phyloP scores from a whole-genome alignment of 768 basidiomycete genomes.

The Mycena haematopus region DNA sequence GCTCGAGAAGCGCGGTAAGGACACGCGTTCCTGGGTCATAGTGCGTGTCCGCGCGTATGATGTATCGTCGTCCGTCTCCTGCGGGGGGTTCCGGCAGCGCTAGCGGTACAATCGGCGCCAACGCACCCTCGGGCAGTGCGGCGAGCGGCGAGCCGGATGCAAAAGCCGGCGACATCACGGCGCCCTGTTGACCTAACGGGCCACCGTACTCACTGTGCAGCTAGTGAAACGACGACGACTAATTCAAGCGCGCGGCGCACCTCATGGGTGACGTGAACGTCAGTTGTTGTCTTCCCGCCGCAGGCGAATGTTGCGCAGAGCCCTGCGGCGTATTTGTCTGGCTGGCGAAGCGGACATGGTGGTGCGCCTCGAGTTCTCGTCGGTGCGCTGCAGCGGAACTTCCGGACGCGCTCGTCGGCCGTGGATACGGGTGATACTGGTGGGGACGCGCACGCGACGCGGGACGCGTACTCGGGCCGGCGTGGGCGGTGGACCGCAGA shows the following conservation, averaged over 20 bases:
- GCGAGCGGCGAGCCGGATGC: conserved; percentile 10
- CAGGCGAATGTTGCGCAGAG: conserved; percentile 29
- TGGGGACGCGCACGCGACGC: conserved; percentile 30
- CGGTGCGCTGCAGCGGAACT: conserved; percentile 7
- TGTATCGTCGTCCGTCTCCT: conserved; percentile 38
- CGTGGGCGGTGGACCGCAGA: conserved; percentile 16
- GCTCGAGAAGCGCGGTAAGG: conserved; percentile 67
- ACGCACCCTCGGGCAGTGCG: conserved; percentile 13
- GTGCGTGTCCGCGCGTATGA: conserved; percentile 67
- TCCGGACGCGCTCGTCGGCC: conserved; percentile 19
- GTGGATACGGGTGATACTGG: conserved; percentile 27
- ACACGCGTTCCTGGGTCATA: conserved; percentile 58
- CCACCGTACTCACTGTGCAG: neutral
- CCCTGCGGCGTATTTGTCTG: conserved; percentile 26
- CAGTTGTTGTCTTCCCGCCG: conserved; percentile 28
- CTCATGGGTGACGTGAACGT: conserved; percentile 33
- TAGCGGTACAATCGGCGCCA: conserved; percentile 1
- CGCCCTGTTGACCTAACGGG: neutral
- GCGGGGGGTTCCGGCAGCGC: conserved; percentile 11
- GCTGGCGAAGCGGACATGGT: conserved; percentile 33
- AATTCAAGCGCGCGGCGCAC: conserved; percentile 15
- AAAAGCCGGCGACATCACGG: conserved; percentile 12
- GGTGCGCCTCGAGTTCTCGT: conserved; percentile 23
- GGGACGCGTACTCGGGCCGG: conserved; percentile 29
- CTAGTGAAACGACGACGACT: conserved; percentile 32